Percentiles rank a stretch among this genome's conserved stretches.
Conservation (phyloP, 192 early-diverging fungal species). For the Diversispora epigaea region DNA sequence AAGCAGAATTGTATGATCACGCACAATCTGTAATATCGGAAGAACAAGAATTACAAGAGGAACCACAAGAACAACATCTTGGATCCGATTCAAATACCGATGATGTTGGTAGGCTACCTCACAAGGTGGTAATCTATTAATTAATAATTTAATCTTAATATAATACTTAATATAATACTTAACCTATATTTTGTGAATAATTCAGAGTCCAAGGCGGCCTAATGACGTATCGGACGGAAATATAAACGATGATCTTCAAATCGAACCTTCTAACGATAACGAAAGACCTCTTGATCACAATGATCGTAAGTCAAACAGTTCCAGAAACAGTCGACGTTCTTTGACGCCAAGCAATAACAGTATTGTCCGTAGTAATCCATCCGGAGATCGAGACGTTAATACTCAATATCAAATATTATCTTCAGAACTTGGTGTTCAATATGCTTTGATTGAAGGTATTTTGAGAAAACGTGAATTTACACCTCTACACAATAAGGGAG, state of each 20-base stretch:
- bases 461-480: conserved; percentile 19
- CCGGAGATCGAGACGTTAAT: conserved; percentile 11
- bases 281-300: background rate
- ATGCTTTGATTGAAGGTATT: conserved; percentile 31
- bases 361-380: background rate
- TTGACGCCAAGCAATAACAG: background rate
- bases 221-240: too few relatives aligned
- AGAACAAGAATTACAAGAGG: background rate
- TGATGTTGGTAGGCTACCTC: background rate
- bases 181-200: background rate
- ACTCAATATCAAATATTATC: conserved; percentile 25
- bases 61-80: too few relatives aligned
- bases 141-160: background rate
- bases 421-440: conserved; percentile 29
- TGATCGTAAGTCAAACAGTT: background rate
- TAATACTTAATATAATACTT: background rate
- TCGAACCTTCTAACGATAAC: too few relatives aligned
- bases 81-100: conserved; percentile 20
- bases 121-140: background rate
- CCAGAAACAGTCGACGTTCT: conserved; percentile 7
- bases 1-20: background rate
- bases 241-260: too few relatives aligned
- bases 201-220: background rate
- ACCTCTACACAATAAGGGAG: conserved; percentile 17
- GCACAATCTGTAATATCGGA: background rate